phyloP scores from a whole-genome alignment of 169 alveolate genomes.

The Plasmodium gaboni region DNA sequence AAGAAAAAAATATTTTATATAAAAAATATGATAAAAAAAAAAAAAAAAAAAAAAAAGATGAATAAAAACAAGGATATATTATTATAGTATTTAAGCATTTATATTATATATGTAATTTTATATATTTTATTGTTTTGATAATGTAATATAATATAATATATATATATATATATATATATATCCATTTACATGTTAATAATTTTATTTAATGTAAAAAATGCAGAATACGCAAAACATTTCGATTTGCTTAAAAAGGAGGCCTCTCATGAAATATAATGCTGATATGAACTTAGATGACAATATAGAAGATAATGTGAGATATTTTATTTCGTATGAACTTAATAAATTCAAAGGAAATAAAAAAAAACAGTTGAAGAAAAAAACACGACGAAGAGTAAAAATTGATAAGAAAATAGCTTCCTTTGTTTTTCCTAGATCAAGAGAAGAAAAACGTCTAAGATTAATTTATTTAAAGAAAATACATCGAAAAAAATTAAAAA shows the following conservation, averaged over 20 bases:
- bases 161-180: not conserved
- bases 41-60: no score
- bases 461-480: conserved; percentile 55
- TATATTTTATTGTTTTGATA: not conserved
- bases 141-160: not conserved
- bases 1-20: no score
- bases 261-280: conserved; percentile 46
- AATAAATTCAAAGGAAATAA: conserved; percentile 34
- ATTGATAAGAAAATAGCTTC: conserved; percentile 62
- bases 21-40: no score
- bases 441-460: conserved; percentile 63
- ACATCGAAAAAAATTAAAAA: conserved; percentile 37
- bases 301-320: conserved; percentile 58
- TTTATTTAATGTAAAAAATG: no score
- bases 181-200: not conserved
- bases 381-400: conserved; percentile 69
- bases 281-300: conserved; percentile 45
- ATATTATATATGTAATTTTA: no score
- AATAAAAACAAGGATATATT: no score
- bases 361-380: conserved; percentile 41
- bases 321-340: conserved; percentile 28
- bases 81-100: no score
- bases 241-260: conserved; percentile 46
- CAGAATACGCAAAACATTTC: conserved; percentile 16
- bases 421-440: conserved; percentile 72